These are phyloP conservation scores for Ustilago xerochloae DNA, from an alignment of 1,284 basidiomycete species.

Conservation along the genomic window DNA sequence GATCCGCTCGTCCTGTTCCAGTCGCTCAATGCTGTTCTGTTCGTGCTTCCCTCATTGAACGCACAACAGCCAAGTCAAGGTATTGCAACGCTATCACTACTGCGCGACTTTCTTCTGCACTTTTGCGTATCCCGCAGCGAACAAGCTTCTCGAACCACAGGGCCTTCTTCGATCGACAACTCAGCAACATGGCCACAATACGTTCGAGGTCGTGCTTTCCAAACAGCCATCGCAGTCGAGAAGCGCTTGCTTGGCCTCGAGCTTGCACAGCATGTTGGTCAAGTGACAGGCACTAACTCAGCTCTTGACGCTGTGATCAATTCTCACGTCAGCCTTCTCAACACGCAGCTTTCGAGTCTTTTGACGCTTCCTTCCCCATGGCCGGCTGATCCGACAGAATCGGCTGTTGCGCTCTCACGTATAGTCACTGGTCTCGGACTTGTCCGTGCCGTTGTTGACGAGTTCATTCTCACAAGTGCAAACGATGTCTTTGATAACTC, in stretches of 20 bases:
- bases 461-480: conserved; percentile 45
- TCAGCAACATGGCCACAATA: conserved; percentile 48
- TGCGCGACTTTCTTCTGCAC: conserved; percentile 55
- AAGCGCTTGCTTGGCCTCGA: conserved; percentile 52
- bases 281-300: conserved; percentile 17
- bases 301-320: conserved; percentile 25
- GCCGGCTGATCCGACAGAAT: conserved; percentile 34
- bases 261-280: conserved; percentile 42
- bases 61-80: conserved; percentile 23
- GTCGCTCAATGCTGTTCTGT: conserved; percentile 47
- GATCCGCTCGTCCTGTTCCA: conserved; percentile 57
- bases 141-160: conserved; percentile 17
- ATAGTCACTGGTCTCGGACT: conserved; percentile 46
- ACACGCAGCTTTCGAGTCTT: conserved; percentile 37
- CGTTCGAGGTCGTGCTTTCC: conserved; percentile 46
- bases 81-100: conserved; percentile 28
- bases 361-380: conserved; percentile 37
- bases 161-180: conserved; percentile 5
- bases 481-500: conserved; percentile 39
- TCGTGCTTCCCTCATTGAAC: conserved; percentile 40
- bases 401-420: conserved; percentile 16
- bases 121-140: conserved; percentile 45
- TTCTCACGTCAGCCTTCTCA: conserved; percentile 38
- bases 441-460: conserved; percentile 45
- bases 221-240: conserved; percentile 51